Evolutionary conservation across 1,284 basidiomycete genomes (phyloP).

Genomic region (Trichosporon faecale): DNA sequence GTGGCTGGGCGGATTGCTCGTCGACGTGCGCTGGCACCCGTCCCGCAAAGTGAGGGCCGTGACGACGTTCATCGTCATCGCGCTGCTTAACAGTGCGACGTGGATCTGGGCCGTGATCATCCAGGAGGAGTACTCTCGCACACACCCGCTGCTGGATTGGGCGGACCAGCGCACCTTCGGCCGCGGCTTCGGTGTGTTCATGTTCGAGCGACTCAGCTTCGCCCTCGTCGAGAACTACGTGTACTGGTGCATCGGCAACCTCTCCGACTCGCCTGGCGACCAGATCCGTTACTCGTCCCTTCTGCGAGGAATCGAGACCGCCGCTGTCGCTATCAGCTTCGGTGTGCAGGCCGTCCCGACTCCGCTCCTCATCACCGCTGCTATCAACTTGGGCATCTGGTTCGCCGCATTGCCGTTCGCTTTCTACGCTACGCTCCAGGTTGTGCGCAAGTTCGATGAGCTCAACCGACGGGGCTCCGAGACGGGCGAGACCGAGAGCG

Average conservation of each 20-base stretch:
- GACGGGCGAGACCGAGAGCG: not conserved
- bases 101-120: conserved; percentile 20
- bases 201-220: conserved; percentile 18
- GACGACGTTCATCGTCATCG: conserved; percentile 7
- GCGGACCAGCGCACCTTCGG: conserved; percentile 10
- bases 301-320: conserved; percentile 21
- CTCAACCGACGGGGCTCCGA: not conserved
- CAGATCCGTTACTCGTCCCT: conserved; percentile 20
- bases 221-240: conserved; percentile 17
- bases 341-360: conserved; percentile 21
- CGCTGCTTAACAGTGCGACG: conserved; percentile 9
- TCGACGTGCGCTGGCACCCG: conserved; percentile 15
- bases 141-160: conserved; percentile 19
- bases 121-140: conserved; percentile 19
- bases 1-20: conserved; percentile 16
- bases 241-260: conserved; percentile 19
- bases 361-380: conserved; percentile 15
- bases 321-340: conserved; percentile 12
- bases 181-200: conserved; percentile 21
- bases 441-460: conserved; percentile 16
- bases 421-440: conserved; percentile 16
- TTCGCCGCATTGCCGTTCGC: conserved; percentile 12
- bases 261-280: conserved; percentile 21
- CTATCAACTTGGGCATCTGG: conserved; percentile 16
- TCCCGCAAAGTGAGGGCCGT: conserved; percentile 13